Conservation (phyloP, 2,329 filamentous ascomycete species). For the Exophiala sp. region DNA sequence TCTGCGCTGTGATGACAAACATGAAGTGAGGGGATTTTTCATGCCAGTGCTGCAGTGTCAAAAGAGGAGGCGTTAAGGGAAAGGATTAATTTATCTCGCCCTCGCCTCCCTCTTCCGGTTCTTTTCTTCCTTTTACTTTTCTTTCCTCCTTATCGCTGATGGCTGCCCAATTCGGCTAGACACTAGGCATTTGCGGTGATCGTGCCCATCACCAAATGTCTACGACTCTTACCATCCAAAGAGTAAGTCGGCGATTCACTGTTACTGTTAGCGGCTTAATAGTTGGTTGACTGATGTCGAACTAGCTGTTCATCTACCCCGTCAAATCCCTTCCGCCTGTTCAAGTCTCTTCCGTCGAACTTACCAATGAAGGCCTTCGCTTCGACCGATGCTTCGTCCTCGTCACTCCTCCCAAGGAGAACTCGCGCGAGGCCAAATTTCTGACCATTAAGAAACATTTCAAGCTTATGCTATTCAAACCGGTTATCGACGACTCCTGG, state of each 20-base stretch:
- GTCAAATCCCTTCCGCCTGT: conserved; percentile 27
- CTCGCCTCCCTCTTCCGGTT: conserved; percentile 2
- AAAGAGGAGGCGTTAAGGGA: not conserved
- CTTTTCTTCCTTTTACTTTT: not conserved
- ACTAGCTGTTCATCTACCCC: conserved; percentile 26
- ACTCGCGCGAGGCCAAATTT: conserved; percentile 22
- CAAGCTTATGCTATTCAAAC: conserved; percentile 25
- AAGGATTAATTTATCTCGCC: not conserved
- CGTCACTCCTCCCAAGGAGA: conserved; percentile 24
- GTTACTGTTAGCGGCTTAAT: not conserved
- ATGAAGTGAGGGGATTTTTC: too few relatives aligned
- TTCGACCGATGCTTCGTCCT: conserved; percentile 27
- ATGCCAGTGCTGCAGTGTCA: too few relatives aligned
- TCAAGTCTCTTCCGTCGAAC: conserved; percentile 25
- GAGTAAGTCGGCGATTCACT: conserved; percentile 9
- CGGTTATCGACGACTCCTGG: conserved; percentile 26
- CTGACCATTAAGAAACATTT: conserved; percentile 27
- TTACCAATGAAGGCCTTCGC: conserved; percentile 27
- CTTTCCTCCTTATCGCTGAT: not conserved
- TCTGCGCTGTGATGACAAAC: too few relatives aligned
- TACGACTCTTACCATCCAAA: conserved; percentile 19
- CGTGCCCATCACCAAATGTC: too few relatives aligned
- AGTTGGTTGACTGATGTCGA: conserved; percentile 1
- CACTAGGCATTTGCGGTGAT: not conserved
- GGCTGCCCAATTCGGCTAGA: conserved; percentile 5